Evolutionary conservation across 208 protist species (phyloP).

Genomic region (Dictyostelium gargantuum): DNA sequence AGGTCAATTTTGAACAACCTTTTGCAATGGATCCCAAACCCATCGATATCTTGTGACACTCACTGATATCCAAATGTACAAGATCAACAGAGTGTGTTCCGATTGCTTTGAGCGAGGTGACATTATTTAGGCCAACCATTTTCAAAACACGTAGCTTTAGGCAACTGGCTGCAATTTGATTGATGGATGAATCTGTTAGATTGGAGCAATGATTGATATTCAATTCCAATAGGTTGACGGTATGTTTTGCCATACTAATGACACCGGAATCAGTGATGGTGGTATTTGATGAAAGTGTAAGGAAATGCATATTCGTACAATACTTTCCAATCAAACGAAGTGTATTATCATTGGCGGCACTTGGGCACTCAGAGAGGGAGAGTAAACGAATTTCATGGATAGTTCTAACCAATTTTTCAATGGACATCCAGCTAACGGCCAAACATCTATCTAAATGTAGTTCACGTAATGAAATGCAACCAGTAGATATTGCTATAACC

Average conservation of each 20-base stretch:
- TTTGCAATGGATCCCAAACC: conserved; percentile 23
- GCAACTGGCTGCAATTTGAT: background rate
- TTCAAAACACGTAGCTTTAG: background rate
- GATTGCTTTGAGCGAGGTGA: conserved; percentile 33
- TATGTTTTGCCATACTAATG: background rate
- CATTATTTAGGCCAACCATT: conserved; percentile 16
- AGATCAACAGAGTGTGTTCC: background rate
- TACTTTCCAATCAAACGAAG: conserved; percentile 44
- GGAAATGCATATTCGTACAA: background rate
- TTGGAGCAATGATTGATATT: conserved; percentile 6
- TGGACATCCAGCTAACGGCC: background rate
- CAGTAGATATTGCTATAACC: background rate
- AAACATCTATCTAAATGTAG: conserved; percentile 10
- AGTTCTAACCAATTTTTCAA: conserved; percentile 17
- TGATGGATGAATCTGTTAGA: background rate
- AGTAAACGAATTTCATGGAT: conserved; percentile 15
- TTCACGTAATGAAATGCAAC: background rate
- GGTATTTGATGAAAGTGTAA: background rate
- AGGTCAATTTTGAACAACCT: conserved; percentile 18
- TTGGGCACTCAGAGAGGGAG: background rate
- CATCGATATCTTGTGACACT: conserved; percentile 33
- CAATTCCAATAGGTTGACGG: background rate
- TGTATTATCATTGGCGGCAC: conserved; percentile 6
- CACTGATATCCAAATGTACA: conserved; percentile 27
- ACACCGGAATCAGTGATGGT: conserved; percentile 10